Conservation (phyloP, 345 rosid genomes). For the Euphorbia tirucalli region DNA sequence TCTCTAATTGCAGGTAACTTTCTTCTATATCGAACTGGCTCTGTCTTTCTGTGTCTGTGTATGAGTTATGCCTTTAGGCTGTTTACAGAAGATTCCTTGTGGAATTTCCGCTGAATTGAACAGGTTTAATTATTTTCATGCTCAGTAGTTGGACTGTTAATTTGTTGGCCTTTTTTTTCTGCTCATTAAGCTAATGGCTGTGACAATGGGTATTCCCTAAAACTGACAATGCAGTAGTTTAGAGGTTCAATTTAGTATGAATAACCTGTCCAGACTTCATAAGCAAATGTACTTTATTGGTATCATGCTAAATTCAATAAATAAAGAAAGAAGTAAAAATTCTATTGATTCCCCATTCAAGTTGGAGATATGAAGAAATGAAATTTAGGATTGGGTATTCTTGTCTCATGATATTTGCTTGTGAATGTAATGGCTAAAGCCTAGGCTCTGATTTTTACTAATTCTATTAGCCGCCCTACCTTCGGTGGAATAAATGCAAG, state of each 20-base stretch:
- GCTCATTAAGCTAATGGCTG: not conserved
- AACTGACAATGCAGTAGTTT: not conserved
- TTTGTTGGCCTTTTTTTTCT: not conserved
- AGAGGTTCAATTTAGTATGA: not conserved
- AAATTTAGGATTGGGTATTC: not conserved
- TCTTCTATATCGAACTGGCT: not conserved
- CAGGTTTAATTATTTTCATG: not conserved
- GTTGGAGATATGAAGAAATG: not conserved
- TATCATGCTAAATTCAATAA: no score
- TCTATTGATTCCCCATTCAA: not conserved
- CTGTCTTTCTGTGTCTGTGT: not conserved
- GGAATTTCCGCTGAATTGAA: not conserved
- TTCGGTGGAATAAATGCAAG: not conserved
- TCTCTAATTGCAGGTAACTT: slow-evolving; percentile 55
- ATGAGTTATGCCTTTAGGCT: not conserved
- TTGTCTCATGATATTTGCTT: not conserved
- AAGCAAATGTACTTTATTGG: not conserved
- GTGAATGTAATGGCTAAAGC: not conserved
- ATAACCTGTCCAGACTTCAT: not conserved
- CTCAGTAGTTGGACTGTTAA: not conserved
- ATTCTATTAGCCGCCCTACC: not conserved
- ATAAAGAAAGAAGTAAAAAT: no score
- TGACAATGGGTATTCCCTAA: not conserved
- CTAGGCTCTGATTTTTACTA: not conserved
- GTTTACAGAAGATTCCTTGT: slow-evolving; percentile 25